phyloP scores from a whole-genome alignment of 2,329 filamentous ascomycete genomes.

The Pseudogymnoascus sp. region DNA sequence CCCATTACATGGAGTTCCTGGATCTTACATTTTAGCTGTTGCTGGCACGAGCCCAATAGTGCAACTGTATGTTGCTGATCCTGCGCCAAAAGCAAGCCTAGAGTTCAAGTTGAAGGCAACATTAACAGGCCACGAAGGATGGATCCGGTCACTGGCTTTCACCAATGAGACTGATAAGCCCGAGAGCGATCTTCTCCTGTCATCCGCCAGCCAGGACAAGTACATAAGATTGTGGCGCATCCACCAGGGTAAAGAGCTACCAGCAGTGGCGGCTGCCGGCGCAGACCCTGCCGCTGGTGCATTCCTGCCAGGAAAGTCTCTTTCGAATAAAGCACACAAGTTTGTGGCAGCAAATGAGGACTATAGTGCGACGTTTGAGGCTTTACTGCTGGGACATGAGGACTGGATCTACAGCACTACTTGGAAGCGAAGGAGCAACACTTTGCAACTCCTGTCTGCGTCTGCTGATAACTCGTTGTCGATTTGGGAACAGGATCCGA shows the following conservation, averaged over 20 bases:
- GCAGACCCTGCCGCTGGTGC: constrained; percentile 51
- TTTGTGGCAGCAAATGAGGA: constrained; percentile 53
- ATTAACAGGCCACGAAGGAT: constrained; percentile 84
- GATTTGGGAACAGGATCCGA: constrained; percentile 79
- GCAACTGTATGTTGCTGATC: constrained; percentile 63
- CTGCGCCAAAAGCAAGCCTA: constrained; percentile 28
- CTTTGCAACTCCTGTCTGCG: constrained; percentile 70
- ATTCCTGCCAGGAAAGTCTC: constrained; percentile 57
- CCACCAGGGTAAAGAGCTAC: constrained; percentile 59
- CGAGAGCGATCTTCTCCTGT: constrained; percentile 65
- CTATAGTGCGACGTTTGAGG: constrained; percentile 86
- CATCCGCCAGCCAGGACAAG: constrained; percentile 94
- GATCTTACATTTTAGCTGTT: constrained; percentile 64
- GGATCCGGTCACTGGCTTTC: constrained; percentile 83
- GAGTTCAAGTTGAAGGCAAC: constrained; percentile 67
- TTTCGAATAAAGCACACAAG: constrained; percentile 83
- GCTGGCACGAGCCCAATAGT: constrained; percentile 77
- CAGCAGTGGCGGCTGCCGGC: constrained; percentile 43
- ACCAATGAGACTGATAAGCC: constrained; percentile 48
- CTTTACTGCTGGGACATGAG: constrained; percentile 86
- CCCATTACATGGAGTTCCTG: constrained; percentile 41
- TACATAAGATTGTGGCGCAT: constrained; percentile 92
- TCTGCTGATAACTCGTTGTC: constrained; percentile 93
- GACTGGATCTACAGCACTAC: constrained; percentile 91
- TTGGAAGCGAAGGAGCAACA: constrained; percentile 31